phyloP scores from a whole-genome alignment of 2,329 filamentous ascomycete genomes.

The Falciphora oryzae region DNA sequence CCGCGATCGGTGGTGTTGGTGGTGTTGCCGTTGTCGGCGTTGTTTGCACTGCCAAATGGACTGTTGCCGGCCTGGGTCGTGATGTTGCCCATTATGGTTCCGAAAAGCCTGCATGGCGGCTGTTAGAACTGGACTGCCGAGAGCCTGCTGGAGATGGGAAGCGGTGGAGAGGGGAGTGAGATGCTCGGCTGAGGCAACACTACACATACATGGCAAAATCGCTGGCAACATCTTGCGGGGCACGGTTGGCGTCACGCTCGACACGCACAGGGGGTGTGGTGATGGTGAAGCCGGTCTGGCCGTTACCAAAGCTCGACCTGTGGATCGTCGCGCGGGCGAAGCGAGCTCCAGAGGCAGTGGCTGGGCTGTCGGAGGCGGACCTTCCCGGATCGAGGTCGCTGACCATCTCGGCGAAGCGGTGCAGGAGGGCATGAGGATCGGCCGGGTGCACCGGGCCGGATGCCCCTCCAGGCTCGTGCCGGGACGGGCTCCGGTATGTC shows the following conservation, averaged over 20 bases:
- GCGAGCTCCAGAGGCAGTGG: neutral
- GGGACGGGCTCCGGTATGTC: conserved; percentile 18
- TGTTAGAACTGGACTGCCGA: neutral
- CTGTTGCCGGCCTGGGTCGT: conserved; percentile 22
- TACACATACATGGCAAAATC: conserved; percentile 41
- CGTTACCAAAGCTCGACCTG: neutral
- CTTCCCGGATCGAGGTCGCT: conserved; percentile 6
- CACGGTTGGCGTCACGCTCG: neutral
- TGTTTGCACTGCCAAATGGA: conserved; percentile 16
- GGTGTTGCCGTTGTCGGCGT: conserved; percentile 17
- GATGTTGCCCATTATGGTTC: conserved; percentile 33
- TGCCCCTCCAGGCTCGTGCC: conserved; percentile 7
- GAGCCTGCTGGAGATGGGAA: neutral
- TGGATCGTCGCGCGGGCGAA: neutral
- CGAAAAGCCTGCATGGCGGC: conserved; percentile 36
- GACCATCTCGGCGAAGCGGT: conserved; percentile 40
- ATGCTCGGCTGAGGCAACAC: conserved; percentile 12
- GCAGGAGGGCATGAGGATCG: conserved; percentile 31
- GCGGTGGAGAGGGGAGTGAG: conserved; percentile 25
- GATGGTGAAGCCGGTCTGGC: conserved; percentile 40
- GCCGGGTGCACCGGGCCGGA: conserved; percentile 17
- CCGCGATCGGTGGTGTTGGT: conserved; percentile 16
- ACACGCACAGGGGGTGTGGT: conserved; percentile 30
- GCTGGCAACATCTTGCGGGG: conserved; percentile 7
- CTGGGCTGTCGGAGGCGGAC: neutral